These are phyloP conservation scores for Gossypium bickii DNA, from an alignment of 345 rosid species.

Conservation along the genomic window DNA sequence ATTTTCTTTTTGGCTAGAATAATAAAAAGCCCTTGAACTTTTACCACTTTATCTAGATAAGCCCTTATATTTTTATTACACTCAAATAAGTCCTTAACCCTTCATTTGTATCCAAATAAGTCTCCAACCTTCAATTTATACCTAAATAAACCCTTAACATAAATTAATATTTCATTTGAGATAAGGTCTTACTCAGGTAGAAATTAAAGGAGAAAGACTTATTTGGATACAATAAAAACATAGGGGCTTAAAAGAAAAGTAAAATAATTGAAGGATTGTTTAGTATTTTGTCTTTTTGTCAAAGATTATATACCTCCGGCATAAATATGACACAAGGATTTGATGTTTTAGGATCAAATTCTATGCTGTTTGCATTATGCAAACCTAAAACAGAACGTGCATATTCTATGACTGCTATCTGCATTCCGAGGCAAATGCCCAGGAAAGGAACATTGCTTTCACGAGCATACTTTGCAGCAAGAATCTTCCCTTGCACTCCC, in stretches of 20 bases:
- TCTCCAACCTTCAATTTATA: neutral
- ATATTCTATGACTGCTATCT: slow-evolving; percentile 76
- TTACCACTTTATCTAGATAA: neutral
- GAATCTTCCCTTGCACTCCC: slow-evolving; percentile 84
- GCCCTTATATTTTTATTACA: neutral
- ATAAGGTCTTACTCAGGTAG: neutral
- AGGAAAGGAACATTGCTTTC: slow-evolving; percentile 65
- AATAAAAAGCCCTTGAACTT: neutral
- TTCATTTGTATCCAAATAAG: neutral
- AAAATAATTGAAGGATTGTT: neutral
- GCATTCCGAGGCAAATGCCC: slow-evolving; percentile 92
- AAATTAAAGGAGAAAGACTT: neutral
- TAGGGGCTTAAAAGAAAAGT: neutral
- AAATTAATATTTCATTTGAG: neutral
- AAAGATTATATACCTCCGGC: slow-evolving; percentile 58
- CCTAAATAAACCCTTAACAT: neutral
- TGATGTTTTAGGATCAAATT: slow-evolving; percentile 65
- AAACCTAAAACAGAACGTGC: slow-evolving; percentile 69
- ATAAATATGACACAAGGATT: slow-evolving; percentile 77
- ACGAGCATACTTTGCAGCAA: slow-evolving; percentile 77
- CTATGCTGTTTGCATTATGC: slow-evolving; percentile 69
- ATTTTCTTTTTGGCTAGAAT: neutral
- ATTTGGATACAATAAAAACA: neutral
- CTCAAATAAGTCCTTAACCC: neutral
- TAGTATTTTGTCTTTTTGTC: neutral